A percentile compares a stretch with the other conserved stretches of the same genome.
These are phyloP conservation scores for Blastocystis hominis DNA, from an alignment of 352 stramenopile species.

Conservation along the genomic window DNA sequence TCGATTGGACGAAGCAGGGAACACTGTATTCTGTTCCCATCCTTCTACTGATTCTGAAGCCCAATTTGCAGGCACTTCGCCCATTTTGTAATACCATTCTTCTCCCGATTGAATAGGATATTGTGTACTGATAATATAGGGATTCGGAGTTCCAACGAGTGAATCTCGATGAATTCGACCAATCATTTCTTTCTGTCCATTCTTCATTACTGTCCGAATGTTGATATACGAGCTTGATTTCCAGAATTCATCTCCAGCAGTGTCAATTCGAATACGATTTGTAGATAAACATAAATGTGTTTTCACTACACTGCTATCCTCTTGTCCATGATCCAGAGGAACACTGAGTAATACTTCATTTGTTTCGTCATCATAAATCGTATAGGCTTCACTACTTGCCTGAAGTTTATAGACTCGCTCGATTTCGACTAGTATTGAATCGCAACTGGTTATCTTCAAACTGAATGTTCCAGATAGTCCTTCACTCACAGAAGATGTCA, in stretches of 20 bases:
- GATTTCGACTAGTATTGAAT: background rate
- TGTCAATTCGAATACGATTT: background rate
- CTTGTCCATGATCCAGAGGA: background rate
- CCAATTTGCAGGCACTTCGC: background rate
- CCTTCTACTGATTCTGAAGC: background rate
- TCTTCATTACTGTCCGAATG: background rate
- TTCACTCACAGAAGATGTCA: background rate
- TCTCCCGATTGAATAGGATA: background rate
- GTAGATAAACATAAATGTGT: background rate
- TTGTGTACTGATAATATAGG: background rate
- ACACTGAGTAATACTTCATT: background rate
- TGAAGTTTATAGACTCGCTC: background rate
- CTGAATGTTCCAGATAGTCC: background rate
- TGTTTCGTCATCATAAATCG: background rate
- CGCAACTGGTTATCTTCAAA: background rate
- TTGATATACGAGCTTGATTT: background rate
- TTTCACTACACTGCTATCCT: background rate
- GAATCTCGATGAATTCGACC: background rate
- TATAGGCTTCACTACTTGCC: background rate
- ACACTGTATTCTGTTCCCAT: background rate
- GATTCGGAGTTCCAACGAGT: background rate
- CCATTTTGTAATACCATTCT: conserved; percentile 36
- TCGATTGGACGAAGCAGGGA: background rate
- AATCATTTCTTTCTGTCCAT: background rate
- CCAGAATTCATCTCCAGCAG: background rate